Evolutionary conservation across 140 eudicot genomes (phyloP).

Genomic region (Oenanthe javanica): DNA sequence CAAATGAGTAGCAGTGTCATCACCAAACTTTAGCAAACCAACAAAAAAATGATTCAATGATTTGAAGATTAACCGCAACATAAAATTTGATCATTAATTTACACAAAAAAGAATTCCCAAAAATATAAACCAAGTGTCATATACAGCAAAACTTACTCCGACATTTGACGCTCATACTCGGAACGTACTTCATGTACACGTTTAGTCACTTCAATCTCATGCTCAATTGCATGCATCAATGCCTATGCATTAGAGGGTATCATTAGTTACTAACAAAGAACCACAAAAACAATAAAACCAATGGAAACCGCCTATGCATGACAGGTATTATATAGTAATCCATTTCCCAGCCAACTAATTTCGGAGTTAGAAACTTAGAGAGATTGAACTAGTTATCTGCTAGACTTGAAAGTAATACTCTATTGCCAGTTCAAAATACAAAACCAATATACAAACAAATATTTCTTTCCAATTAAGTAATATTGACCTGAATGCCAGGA

Average conservation of each 20-base stretch:
- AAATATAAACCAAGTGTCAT: background rate
- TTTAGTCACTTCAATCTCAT: slow-evolving; percentile 82
- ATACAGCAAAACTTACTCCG: slow-evolving; percentile 50
- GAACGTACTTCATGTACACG: slow-evolving; percentile 94
- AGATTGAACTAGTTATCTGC: background rate
- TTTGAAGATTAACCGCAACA: background rate
- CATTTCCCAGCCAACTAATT: background rate
- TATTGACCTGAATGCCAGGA: slow-evolving; percentile 71
- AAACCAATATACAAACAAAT: background rate
- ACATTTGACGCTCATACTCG: slow-evolving; percentile 80
- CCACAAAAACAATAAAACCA: background rate
- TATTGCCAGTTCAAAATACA: background rate
- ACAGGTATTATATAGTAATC: background rate
- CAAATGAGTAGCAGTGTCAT: background rate
- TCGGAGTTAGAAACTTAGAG: background rate
- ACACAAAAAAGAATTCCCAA: background rate
- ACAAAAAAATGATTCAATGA: background rate
- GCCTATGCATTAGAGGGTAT: slow-evolving; percentile 37
- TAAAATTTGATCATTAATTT: background rate
- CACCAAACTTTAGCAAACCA: background rate
- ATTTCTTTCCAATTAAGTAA: background rate
- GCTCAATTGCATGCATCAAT: slow-evolving; percentile 82
- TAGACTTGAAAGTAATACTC: background rate
- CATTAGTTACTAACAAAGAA: slow-evolving; percentile 2
- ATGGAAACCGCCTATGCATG: background rate